Evolutionary conservation across 495 filamentous ascomycete genomes (phyloP).

Genomic region (Evansstolkia leycettana): DNA sequence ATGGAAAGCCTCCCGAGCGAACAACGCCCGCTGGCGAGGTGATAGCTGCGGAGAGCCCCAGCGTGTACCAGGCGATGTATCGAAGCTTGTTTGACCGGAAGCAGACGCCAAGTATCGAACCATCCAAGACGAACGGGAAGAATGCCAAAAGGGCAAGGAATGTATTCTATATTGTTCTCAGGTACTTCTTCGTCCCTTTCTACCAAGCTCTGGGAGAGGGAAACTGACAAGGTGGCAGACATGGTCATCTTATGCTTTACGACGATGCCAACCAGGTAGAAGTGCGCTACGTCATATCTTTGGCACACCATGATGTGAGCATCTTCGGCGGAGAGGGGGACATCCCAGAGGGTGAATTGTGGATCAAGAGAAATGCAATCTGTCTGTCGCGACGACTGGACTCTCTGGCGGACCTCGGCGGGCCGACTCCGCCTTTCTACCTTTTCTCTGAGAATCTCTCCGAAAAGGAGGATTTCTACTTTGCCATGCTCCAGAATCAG

Average conservation of each 20-base stretch:
- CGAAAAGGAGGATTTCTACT: slow-evolving; percentile 97
- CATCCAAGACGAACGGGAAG: slow-evolving; percentile 39
- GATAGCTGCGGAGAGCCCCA: slow-evolving; percentile 64
- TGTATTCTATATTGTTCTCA: slow-evolving; percentile 86
- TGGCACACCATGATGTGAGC: slow-evolving; percentile 75
- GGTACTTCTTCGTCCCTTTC: slow-evolving; percentile 37
- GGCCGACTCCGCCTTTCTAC: slow-evolving; percentile 67
- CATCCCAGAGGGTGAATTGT: slow-evolving; percentile 86
- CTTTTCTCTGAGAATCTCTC: slow-evolving; percentile 90
- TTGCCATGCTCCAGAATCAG: slow-evolving; percentile 78
- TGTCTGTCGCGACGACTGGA: slow-evolving; percentile 62
- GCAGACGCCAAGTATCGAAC: slow-evolving; percentile 38
- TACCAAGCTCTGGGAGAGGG: not conserved
- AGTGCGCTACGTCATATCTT: slow-evolving; percentile 86
- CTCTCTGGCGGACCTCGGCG: slow-evolving; percentile 45
- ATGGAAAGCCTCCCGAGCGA: slow-evolving; percentile 81
- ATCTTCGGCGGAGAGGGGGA: slow-evolving; percentile 72
- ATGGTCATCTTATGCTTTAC: slow-evolving; percentile 94
- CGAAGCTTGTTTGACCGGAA: slow-evolving; percentile 88
- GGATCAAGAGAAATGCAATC: slow-evolving; percentile 90
- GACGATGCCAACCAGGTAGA: slow-evolving; percentile 83
- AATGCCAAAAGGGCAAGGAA: slow-evolving; percentile 65
- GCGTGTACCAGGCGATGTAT: slow-evolving; percentile 97
- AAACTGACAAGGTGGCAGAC: slow-evolving; percentile 36
- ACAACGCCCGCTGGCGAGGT: slow-evolving; percentile 67